These are phyloP conservation scores for Penicillium sp. DNA, from an alignment of 2,329 filamentous ascomycete genomes.

Conservation along the genomic window DNA sequence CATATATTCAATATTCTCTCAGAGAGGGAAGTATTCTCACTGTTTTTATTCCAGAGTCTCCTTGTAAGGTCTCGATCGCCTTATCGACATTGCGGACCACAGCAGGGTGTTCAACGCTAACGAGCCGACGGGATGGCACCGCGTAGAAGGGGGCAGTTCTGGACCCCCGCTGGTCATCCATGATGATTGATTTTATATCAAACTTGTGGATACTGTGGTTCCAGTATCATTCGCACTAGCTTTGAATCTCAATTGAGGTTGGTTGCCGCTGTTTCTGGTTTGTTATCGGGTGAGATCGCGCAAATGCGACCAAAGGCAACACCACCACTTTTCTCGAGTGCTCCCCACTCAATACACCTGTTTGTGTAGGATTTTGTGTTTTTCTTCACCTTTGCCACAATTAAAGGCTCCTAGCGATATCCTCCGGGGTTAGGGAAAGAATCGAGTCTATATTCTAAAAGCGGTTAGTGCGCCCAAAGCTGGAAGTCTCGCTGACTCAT, in stretches of 20 bases:
- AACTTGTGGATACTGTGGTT: background rate
- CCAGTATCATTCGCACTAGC: conserved; percentile 1
- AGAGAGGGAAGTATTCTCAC: conserved; percentile 34
- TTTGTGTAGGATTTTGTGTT: background rate
- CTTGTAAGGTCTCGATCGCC: conserved; percentile 63
- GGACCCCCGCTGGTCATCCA: conserved; percentile 24
- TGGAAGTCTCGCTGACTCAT: conserved; percentile 6
- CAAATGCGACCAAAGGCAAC: background rate
- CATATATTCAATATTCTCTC: background rate
- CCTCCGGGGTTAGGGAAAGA: conserved; percentile 1
- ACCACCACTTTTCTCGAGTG: background rate
- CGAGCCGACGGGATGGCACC: conserved; percentile 55
- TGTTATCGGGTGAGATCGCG: background rate
- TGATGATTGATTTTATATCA: conserved; percentile 2
- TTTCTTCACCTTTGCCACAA: background rate
- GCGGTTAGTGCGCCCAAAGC: conserved; percentile 7
- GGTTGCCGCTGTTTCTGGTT: background rate
- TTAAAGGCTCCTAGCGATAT: background rate
- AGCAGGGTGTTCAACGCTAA: conserved; percentile 67
- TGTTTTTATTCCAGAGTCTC: conserved; percentile 54
- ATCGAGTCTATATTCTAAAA: conserved; percentile 14
- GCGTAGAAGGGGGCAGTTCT: conserved; percentile 50
- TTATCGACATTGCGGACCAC: conserved; percentile 65
- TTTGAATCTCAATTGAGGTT: background rate
- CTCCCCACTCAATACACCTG: background rate